These are phyloP conservation scores for Candida sanyaensis DNA, from an alignment of 1,139 yeast genomes.

Conservation along the genomic window DNA sequence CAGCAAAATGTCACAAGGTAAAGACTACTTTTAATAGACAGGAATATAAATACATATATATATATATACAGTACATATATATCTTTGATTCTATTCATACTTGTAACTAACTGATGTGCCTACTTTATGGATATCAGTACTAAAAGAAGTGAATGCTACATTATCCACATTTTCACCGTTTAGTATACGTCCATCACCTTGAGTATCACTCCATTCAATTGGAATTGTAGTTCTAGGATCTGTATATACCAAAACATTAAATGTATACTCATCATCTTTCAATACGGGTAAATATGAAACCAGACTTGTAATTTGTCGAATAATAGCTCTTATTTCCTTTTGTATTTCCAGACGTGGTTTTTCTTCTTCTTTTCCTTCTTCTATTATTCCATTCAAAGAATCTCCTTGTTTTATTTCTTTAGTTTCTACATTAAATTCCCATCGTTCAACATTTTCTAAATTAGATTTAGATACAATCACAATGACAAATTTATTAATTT, in stretches of 20 bases:
- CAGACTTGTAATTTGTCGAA: slow-evolving; percentile 87
- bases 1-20: not conserved
- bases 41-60: not conserved
- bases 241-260: slow-evolving; percentile 85
- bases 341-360: slow-evolving; percentile 58
- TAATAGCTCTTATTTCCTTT: slow-evolving; percentile 77
- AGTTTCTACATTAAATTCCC: slow-evolving; percentile 77
- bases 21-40: no score
- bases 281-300: slow-evolving; percentile 83
- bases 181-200: slow-evolving; percentile 57
- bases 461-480: slow-evolving; percentile 69
- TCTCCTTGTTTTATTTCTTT: slow-evolving; percentile 16
- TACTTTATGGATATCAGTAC: slow-evolving; percentile 69
- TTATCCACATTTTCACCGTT: slow-evolving; percentile 57
- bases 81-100: slow-evolving; percentile 10
- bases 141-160: slow-evolving; percentile 70
- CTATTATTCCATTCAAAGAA: not conserved
- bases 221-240: slow-evolving; percentile 68
- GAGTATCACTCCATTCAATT: slow-evolving; percentile 81
- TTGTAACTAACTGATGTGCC: slow-evolving; percentile 79
- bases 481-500: slow-evolving; percentile 67
- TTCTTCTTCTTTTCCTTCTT: slow-evolving; percentile 8
- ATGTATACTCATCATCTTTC: slow-evolving; percentile 67
- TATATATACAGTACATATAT: no score
- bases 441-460: slow-evolving; percentile 73